Base-by-base conservation (phyloP, 83 land plant species). In the Diphasiastrum complanatum region DNA sequence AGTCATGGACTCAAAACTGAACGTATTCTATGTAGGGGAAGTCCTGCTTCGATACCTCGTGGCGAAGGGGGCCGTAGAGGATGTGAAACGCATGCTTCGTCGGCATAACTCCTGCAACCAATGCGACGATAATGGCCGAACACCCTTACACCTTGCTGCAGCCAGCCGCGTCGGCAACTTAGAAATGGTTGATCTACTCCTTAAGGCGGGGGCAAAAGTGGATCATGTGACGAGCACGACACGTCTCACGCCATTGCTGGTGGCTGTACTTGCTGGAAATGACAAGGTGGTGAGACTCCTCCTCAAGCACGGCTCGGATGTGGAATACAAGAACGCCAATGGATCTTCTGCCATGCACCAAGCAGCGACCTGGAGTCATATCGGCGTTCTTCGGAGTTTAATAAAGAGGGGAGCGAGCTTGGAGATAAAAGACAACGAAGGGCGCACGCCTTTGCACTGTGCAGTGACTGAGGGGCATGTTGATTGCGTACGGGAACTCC, bases 361-460 rank as follows among this genome's bases (percentile, higher is more conserved):
- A 30, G 74, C 75, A 3, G 71, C 69, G 24, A 61, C 74, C 4
- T 24, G 19, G 35, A 47, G 49, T 22, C 50, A 43, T 35, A 20
- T 28, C 31, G 66, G 45, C 26, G 28, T 66, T 40, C 63, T 66
- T 16, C 43, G 32, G 19, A 34, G 34, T 40, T 57, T 54, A 64
- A 66, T 57, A 4, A 20, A 26, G 45, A 29, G 50, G 23, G 28
- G 67, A 28, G 70, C 65, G 33, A 0, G 41, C 29, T 26, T 80
- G 36, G 75, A 81, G 33, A 57, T 53, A 23, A 63, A 64, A 48
- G 81, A 70, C 37, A 46, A 36, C 27, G 71, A 73, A 51, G 81
- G 78, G 40, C 18, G 78, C 51, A 74, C 78, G 22, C 46, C 75
- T 64, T 28, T 81, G 49, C 82, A 79, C 49, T 38, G 49, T 75